Base-by-base conservation (phyloP, 345 rosid species). In the Dipteronia dyeriana region DNA sequence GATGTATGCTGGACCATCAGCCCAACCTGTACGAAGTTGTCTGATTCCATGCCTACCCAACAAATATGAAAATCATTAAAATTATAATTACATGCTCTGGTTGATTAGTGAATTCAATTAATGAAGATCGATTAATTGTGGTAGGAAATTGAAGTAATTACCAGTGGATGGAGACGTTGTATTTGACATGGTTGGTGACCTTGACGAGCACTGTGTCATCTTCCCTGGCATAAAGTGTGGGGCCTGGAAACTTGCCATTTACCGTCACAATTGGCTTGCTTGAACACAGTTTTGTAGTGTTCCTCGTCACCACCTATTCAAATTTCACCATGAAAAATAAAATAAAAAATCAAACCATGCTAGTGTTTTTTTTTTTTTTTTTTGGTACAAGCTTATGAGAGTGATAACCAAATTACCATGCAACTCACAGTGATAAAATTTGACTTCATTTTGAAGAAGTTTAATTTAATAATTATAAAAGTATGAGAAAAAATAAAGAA, bases 1-100 rank as follows among this genome's bases (percentile, higher is more conserved):
- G 3, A 93, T 91, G 83, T 87, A 93, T 14, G 98, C 99, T 0
- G 98, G 99, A 10, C 99, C 98, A 79, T 95, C 99, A 2, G 99
- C 92, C 99, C 99, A 95, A 0, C 94, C 93, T 0, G 94, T 92
- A 56, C 97, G 79, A n/a, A 95, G 63, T 66, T 95, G 98, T 71
- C 89, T 80, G 54, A 95, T 34, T 0, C 98, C 98, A 49, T 95
- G 98, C 98, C 98, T 94, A 70, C 8, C 45, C 61, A 19, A 2
- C 12, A 29, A 57, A 45, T 2, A 53, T 43, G 20, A 9, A 9
- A 59, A 73, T 16, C 14, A 39, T 9, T 17, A 47, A 29, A n/a
- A n/a, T 17, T n/a, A 56, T 34, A 56, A 17, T 56, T 1, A 49
- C 60, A 4, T 13, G 17, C 73, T 41, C 26, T 41, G 34, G 47